phyloP scores from a whole-genome alignment of 345 rosid species.

The Populus nigra region DNA sequence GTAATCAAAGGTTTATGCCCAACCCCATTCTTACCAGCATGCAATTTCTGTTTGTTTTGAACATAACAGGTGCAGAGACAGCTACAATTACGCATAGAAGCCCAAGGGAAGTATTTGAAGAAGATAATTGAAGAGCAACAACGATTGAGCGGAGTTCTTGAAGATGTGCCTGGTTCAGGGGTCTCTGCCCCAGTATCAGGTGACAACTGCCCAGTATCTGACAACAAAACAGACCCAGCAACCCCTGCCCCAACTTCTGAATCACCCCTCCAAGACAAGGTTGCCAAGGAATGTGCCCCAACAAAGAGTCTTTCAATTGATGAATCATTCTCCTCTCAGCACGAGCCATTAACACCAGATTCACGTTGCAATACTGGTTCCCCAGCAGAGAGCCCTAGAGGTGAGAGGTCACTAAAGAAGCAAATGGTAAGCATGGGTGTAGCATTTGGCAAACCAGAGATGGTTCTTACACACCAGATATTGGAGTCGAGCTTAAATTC shows the following conservation, averaged over 20 bases:
- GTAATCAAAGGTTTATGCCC: not conserved
- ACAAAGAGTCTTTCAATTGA: conserved; percentile 80
- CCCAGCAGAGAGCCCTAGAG: conserved; percentile 55
- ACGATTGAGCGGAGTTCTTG: conserved; percentile 66
- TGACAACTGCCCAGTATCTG: conserved; percentile 52
- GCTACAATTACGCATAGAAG: conserved; percentile 94
- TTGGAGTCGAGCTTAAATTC: conserved; percentile 77
- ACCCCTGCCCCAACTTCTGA: conserved; percentile 89
- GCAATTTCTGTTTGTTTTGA: conserved; percentile 9
- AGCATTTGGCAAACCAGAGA: conserved; percentile 46
- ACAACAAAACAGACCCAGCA: conserved; percentile 73
- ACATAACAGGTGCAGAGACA: conserved; percentile 87
- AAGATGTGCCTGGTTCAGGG: conserved; percentile 48
- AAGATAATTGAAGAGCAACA: conserved; percentile 99
- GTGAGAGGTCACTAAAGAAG: conserved; percentile 67
- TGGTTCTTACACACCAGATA: conserved; percentile 56
- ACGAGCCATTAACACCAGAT: conserved; percentile 87
- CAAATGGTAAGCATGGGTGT: conserved; percentile 47
- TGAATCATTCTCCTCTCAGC: conserved; percentile 77
- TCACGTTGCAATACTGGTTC: conserved; percentile 62
- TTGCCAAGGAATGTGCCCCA: conserved; percentile 53
- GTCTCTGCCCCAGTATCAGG: conserved; percentile 42
- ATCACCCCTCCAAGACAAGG: conserved; percentile 66
- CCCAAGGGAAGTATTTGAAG: conserved; percentile 94
- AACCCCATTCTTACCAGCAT: not conserved